These are phyloP conservation scores for Calycina herbarum DNA, from an alignment of 2,329 filamentous ascomycete species.

Conservation along the genomic window DNA sequence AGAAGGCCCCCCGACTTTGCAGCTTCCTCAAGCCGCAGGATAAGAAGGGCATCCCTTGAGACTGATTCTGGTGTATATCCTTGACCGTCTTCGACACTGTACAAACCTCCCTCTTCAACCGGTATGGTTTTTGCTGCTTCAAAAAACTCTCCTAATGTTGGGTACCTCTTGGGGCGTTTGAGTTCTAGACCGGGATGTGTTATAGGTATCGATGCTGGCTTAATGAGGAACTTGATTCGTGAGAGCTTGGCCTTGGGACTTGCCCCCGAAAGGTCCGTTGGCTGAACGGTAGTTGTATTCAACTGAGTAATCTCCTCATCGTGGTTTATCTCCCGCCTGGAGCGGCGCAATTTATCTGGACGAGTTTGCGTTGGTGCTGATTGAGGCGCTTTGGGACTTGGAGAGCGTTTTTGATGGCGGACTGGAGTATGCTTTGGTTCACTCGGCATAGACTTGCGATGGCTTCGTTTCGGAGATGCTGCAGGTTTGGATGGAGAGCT, in stretches of 20 bases:
- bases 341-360: conserved; percentile 28
- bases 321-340: conserved; percentile 28
- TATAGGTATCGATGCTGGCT: conserved; percentile 53
- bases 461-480: conserved; percentile 33
- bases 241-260: conserved; percentile 38
- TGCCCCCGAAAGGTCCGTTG: conserved; percentile 24
- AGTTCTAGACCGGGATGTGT: conserved; percentile 60
- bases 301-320: conserved; percentile 20
- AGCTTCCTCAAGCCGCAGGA: conserved; percentile 70
- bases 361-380: conserved; percentile 23
- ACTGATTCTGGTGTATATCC: conserved; percentile 62
- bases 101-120: conserved; percentile 56
- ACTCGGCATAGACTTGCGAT: conserved; percentile 32
- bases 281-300: conserved; percentile 17
- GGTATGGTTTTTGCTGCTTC: conserved; percentile 50
- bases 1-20: conserved; percentile 74
- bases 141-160: conserved; percentile 60
- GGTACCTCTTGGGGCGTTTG: conserved; percentile 50
- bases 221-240: conserved; percentile 52
- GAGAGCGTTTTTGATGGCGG: conserved; percentile 29
- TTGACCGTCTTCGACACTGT: conserved; percentile 56
- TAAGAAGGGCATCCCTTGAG: conserved; percentile 65
- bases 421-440: conserved; percentile 30
- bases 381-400: conserved; percentile 24
- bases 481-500: conserved; percentile 29